Base-by-base conservation (phyloP, 2,329 filamentous ascomycete genomes). In the Emmonsiellopsis sp. region DNA sequence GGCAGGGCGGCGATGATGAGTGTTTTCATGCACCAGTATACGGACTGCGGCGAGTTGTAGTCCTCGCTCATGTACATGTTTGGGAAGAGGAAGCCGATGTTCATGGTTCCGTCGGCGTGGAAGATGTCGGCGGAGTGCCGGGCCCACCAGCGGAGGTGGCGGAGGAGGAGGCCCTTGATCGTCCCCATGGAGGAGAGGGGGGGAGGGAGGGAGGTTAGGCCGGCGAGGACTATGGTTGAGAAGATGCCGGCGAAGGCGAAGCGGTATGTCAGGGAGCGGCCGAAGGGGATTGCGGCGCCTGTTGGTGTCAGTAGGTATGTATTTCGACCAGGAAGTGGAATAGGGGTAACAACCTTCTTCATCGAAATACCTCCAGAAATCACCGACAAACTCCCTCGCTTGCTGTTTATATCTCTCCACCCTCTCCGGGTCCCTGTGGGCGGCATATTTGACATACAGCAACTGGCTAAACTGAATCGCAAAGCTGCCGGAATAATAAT, bases 41-140 rank as follows among this genome's bases (percentile, higher is more conserved):
- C 68, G 0, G 77, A 80, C 55, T 81, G 78, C 0, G 78, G 77
- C 1, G 78, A 81, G 59, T 81, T 81, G 61, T 81, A 81, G 56
- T 79, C 75, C 59, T 81, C 78, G 37, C 68, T 67, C 70, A 81
- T 71, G 58, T 74, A 80, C 73, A 79, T 78, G 56, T 80, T 80
- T 8, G 70, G 69, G 39, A 71, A 74, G 1, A 66, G 59, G 49
- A 69, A 75, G 9, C 70, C 77, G 37, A 79, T 77, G 2, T 71
- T 78, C 14, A 80, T 43, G 0, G 75, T 77, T 0, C 77, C 76
- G 53, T 80, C 77, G 0, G 67, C 37, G 48, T 74, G 65, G 61
- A 80, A 80, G 1, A 78, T 73, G 45, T 75, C 67, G 4, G 60
- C 39, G 0, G 68, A 68, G 2, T 72, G 57, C 1, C 63, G 59